A percentile compares a stretch with the other conserved stretches of the same genome.
These are phyloP conservation scores for Claviceps spartinae DNA, from an alignment of 2,329 filamentous ascomycete genomes.

Conservation along the genomic window DNA sequence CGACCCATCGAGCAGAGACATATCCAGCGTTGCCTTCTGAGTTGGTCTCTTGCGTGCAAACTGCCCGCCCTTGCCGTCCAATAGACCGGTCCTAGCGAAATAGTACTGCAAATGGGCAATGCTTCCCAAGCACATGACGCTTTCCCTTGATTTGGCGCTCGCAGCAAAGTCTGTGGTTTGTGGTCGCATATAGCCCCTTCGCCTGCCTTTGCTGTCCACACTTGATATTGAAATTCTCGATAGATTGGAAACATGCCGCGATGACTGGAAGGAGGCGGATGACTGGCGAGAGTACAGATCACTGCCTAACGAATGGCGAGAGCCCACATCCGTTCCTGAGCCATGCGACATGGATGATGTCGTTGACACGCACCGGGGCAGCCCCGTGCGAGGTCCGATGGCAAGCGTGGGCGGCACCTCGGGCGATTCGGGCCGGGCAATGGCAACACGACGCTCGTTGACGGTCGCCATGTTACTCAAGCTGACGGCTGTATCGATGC, in stretches of 20 bases:
- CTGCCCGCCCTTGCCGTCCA: slow-evolving; percentile 87
- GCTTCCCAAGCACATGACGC: slow-evolving; percentile 89
- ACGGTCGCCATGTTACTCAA: slow-evolving; percentile 19
- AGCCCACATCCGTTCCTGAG: slow-evolving; percentile 35
- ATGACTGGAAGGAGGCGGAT: slow-evolving; percentile 41
- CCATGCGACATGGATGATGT: slow-evolving; percentile 45
- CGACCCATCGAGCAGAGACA: slow-evolving; percentile 34
- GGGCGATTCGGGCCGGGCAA: slow-evolving; percentile 33
- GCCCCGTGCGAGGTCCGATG: slow-evolving; percentile 41
- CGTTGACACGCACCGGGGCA: slow-evolving; percentile 52
- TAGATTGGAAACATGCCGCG: slow-evolving; percentile 21
- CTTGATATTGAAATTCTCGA: slow-evolving; percentile 35
- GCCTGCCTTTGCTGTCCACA: slow-evolving; percentile 29
- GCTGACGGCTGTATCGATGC: background rate
- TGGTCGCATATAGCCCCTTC: slow-evolving; percentile 77
- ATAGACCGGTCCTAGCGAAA: slow-evolving; percentile 82
- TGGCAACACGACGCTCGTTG: slow-evolving; percentile 14
- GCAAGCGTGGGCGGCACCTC: slow-evolving; percentile 49
- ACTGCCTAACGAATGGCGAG: slow-evolving; percentile 43
- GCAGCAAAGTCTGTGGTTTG: slow-evolving; percentile 81
- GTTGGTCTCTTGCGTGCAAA: slow-evolving; percentile 58
- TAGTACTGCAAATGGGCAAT: slow-evolving; percentile 98
- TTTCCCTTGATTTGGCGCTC: slow-evolving; percentile 80
- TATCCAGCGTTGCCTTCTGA: slow-evolving; percentile 43
- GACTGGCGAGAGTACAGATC: slow-evolving; percentile 43